Evolutionary conservation across 345 rosid species (phyloP).

Genomic region (Murraya koenigii): DNA sequence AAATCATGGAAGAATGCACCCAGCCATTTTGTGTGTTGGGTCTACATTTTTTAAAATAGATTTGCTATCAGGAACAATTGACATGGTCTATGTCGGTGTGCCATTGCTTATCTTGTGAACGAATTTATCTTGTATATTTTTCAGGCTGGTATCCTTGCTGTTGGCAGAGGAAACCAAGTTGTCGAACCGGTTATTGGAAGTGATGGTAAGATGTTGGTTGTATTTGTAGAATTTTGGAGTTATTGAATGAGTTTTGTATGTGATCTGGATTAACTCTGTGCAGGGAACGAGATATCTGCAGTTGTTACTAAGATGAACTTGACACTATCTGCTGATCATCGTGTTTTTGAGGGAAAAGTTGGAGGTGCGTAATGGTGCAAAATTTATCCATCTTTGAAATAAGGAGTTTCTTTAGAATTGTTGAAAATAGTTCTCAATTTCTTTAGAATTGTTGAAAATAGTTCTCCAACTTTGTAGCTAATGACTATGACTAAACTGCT

Average conservation of each 20-base stretch:
- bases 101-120: neutral
- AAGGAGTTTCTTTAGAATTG: neutral
- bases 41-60: neutral
- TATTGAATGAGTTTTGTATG: neutral
- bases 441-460: neutral
- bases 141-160: conserved; percentile 94
- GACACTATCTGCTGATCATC: conserved; percentile 91
- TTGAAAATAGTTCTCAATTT: neutral
- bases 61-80: neutral
- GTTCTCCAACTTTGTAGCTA: neutral
- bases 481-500: neutral
- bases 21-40: neutral
- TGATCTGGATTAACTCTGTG: conserved; percentile 6
- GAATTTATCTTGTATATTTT: conserved; percentile 2
- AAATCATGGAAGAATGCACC: neutral
- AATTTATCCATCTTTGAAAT: neutral
- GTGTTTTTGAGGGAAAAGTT: conserved; percentile 91
- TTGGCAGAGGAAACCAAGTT: conserved; percentile 89
- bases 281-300: conserved; percentile 74
- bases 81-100: neutral
- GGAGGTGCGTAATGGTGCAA: conserved; percentile 51
- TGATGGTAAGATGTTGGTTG: conserved; percentile 55
- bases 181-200: conserved; percentile 66
- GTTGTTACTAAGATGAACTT: conserved; percentile 77
- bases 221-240: neutral